Base-by-base conservation (phyloP, 2,329 filamentous ascomycete genomes). In the Ilyonectria sp. region DNA sequence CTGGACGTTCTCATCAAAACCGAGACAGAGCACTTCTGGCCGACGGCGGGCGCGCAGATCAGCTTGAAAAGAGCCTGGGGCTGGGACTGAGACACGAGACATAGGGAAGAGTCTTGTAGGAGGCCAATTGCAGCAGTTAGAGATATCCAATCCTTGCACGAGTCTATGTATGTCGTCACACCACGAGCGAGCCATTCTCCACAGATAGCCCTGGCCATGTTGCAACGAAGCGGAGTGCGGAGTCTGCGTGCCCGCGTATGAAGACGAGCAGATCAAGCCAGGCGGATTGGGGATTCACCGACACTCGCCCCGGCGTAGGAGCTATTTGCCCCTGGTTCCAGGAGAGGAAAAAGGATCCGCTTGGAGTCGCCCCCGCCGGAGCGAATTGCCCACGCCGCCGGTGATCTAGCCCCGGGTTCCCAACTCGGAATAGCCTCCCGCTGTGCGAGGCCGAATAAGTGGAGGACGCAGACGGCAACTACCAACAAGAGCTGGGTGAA, bases 11-110 rank as follows among this genome's bases (percentile, higher is more conserved):
- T 90, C 47, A 76, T 78, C 52, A 81, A 78, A 67, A 86, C 85
- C 2, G 85, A 89, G 70, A 77, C 73, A 35, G 82, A 84, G n/a
- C 83, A 87, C 74, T 86, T 83, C 5, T 85, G 86, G 76, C 87
- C 86, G 6, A 89, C 87, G 8, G 80, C 79, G 7, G 79, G 81
- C 10, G 85, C 86, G 31, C 83, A 85, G 44, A 75, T 78, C 43
- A 82, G 85, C 65, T 77, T 89, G 63, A 84, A 82, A 71, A 79
- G 79, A 59, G 83, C 82, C 63, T 89, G 86, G 87, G 84, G 82
- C 17, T 87, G 46, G 46, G 46, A 17, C 21, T 19, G 15, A n/a
- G 15, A 15, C 43, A 44, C 15, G 17, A 29, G 47, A n/a, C 23
- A 17, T 29, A 15, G 9, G 6, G 47, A 29, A 26, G 46, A n/a